phyloP scores from a whole-genome alignment of 1,284 basidiomycete genomes.

The Ceraceosorus bombacis region DNA sequence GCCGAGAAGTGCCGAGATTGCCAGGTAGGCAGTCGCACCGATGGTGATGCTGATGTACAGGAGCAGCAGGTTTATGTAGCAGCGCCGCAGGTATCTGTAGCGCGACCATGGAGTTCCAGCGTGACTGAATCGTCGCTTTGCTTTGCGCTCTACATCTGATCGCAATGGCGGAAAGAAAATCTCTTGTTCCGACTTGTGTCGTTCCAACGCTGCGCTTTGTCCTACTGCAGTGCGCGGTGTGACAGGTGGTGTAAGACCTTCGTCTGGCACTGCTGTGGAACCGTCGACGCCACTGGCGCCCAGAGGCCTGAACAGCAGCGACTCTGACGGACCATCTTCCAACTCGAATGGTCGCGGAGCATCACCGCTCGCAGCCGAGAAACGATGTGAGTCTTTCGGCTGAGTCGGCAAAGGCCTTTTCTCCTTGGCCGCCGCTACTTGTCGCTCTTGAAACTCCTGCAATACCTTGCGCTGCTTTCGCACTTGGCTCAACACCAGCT shows the following conservation, averaged over 20 bases:
- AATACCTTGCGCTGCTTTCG: slow-evolving; percentile 17
- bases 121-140: neutral
- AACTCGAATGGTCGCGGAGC: too few relatives aligned
- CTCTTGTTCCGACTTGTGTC: slow-evolving; percentile 6
- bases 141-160: slow-evolving; percentile 4
- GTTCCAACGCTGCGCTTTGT: neutral
- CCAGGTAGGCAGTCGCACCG: slow-evolving; percentile 24
- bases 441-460: slow-evolving; percentile 15
- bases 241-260: neutral
- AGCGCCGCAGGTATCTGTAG: slow-evolving; percentile 32
- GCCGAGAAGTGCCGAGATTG: slow-evolving; percentile 11
- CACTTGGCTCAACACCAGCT: slow-evolving; percentile 22
- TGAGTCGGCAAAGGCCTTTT: slow-evolving; percentile 12
- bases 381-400: neutral
- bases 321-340: neutral
- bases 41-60: slow-evolving; percentile 31
- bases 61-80: slow-evolving; percentile 30
- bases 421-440: slow-evolving; percentile 8
- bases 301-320: slow-evolving; percentile 16
- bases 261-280: neutral
- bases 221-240: slow-evolving; percentile 2
- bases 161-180: slow-evolving; percentile 17
- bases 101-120: slow-evolving; percentile 14
- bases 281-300: neutral
- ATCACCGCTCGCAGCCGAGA: neutral